phyloP scores from a whole-genome alignment of 768 basidiomycete genomes.

The Rhizopogon vesiculosus region DNA sequence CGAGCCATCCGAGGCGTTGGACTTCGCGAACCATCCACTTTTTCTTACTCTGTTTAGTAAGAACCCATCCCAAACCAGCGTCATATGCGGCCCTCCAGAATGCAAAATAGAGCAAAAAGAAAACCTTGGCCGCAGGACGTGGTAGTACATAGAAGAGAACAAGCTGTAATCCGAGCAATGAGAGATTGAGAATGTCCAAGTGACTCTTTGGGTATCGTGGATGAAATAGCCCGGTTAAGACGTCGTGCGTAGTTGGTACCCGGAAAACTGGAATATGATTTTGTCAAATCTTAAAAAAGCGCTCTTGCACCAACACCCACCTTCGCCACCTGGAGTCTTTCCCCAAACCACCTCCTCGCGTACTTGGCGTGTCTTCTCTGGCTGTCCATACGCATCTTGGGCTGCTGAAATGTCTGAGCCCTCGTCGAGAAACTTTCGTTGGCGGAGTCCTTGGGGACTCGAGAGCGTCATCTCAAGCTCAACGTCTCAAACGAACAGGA shows the following conservation, averaged over 20 bases:
- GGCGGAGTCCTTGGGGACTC: constrained; percentile 19
- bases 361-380: constrained; percentile 7
- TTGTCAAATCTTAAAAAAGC: background rate
- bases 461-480: constrained; percentile 13
- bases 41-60: constrained; percentile 94
- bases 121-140: constrained; percentile 44
- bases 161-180: constrained; percentile 72
- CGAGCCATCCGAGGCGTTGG: constrained; percentile 84
- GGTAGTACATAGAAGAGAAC: constrained; percentile 68
- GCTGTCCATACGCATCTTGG: constrained; percentile 3
- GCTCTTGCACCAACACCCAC: constrained; percentile 31
- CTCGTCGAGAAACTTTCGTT: constrained; percentile 11
- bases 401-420: background rate
- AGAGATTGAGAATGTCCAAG: constrained; percentile 82
- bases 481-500: background rate
- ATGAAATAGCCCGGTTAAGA: constrained; percentile 79
- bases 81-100: constrained; percentile 95
- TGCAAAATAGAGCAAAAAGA: constrained; percentile 88
- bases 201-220: constrained; percentile 84
- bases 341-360: constrained; percentile 77
- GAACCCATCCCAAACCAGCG: constrained; percentile 87
- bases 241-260: constrained; percentile 90
- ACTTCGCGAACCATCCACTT: constrained; percentile 89
- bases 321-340: constrained; percentile 78
- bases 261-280: constrained; percentile 64